phyloP scores from a whole-genome alignment of 2,329 filamentous ascomycete genomes.

The Diaporthe vaccinii region DNA sequence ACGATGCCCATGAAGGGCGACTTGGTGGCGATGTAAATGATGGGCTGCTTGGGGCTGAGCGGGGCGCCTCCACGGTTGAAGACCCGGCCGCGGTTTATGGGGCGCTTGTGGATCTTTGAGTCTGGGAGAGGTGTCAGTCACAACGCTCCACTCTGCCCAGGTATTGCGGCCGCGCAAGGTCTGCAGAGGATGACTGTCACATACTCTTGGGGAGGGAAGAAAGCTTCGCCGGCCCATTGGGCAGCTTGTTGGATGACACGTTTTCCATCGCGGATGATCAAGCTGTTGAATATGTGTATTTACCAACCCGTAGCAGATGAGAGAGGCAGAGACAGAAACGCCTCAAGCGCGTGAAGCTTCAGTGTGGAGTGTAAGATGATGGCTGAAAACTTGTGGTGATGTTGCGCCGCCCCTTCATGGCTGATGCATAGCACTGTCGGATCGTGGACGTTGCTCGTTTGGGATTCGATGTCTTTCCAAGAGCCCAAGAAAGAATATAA shows the following conservation, averaged over 20 bases:
- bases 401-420: conserved; percentile 24
- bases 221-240: conserved; percentile 51
- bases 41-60: conserved; percentile 44
- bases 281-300: not conserved
- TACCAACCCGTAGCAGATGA: too few species aligned
- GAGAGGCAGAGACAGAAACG: not conserved
- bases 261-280: not conserved
- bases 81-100: conserved; percentile 57
- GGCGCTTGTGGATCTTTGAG: conserved; percentile 63
- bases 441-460: not conserved
- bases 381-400: not conserved
- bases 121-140: conserved; percentile 52
- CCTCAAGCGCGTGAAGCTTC: not conserved
- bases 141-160: not conserved
- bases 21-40: conserved; percentile 75
- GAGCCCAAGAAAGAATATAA: not conserved
- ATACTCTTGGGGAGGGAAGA: conserved; percentile 51
- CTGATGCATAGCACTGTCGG: not conserved
- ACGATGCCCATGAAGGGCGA: conserved; percentile 78
- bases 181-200: not conserved
- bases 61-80: conserved; percentile 16
- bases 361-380: not conserved
- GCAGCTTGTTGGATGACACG: conserved; percentile 20
- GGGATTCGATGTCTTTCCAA: not conserved
- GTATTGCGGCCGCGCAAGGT: not conserved